Evolutionary conservation across 306 rosid genomes (phyloP), one percentile per base, ranked within the genome.

Genomic region (Quercus agrifolia): DNA sequence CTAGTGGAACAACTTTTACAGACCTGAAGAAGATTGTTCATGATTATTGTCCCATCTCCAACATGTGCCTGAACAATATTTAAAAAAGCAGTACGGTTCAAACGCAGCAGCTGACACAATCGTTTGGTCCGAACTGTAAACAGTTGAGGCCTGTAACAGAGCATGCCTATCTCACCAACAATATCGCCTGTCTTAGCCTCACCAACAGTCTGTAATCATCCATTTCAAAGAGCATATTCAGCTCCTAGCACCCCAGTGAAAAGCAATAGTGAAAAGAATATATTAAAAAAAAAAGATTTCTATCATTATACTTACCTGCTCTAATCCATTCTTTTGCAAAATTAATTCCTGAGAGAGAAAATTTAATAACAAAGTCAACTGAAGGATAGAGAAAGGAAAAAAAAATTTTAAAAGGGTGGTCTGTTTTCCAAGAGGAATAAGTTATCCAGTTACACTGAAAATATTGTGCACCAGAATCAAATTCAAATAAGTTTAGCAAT

Each of bases 71-170:
- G 81, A 77, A 79, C 80, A 84, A 88, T 81, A 75, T 72, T 90
- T 30, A 87, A n/a, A 85, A 92, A 87, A 8, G 88, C 33, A 51
- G 91, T 79, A n/a, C 94, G 89, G 74, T 70, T 86, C 85, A 94
- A 46, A 58, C 94, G 94, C 73, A 94, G 81, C 77, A 94, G 84
- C 84, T 92, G 95, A 77, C 92, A 75, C 78, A 94, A 73, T 77
- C 92, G 81, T 77, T 86, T 92, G 6, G 95, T 92, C 63, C 97
- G 89, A 38, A 88, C 87, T 17, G 97, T 88, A 73, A 87, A 89
- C 35, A 77, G 38, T 30, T 94, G 97, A 17, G 98, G 97, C 80
- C 88, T 84, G 79, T 89, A 92, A 86, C 97, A 90, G 31, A 92
- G 83, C 80, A 91, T 92, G 19, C 97, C 97, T 71, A 88, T 78